Percentiles rank a stretch among this genome's conserved stretches.
Conservation (phyloP, 2,329 filamentous ascomycete species). For the Xylaria sp. region DNA sequence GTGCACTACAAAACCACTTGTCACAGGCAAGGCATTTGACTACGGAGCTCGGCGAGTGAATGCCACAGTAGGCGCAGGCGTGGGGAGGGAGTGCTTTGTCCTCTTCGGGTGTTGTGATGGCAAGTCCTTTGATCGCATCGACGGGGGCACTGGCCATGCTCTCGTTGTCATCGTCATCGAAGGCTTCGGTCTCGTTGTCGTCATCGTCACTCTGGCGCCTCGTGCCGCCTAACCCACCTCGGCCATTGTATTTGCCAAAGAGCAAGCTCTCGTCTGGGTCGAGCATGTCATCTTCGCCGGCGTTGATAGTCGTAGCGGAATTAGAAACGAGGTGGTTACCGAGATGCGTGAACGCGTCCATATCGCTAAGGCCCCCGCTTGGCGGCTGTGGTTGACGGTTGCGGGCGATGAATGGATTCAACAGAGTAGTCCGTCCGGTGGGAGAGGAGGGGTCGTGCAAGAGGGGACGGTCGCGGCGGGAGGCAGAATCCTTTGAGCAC, state of each 20-base stretch:
- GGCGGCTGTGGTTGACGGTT: constrained; percentile 30
- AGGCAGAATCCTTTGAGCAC: not conserved
- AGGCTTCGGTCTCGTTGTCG: constrained; percentile 83
- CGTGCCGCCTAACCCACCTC: constrained; percentile 53
- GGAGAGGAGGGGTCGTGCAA: no score
- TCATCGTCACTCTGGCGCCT: constrained; percentile 80
- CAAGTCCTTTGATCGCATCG: constrained; percentile 72
- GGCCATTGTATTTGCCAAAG: constrained; percentile 70
- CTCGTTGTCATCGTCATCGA: constrained; percentile 81
- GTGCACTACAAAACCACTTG: constrained; percentile 99
- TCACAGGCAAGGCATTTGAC: constrained; percentile 95
- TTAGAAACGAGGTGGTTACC: constrained; percentile 86
- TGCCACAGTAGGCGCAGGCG: constrained; percentile 97
- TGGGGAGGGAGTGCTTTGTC: constrained; percentile 91
- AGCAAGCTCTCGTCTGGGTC: constrained; percentile 83
- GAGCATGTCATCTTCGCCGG: constrained; percentile 75
- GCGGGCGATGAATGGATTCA: not conserved
- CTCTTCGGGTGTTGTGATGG: constrained; percentile 66
- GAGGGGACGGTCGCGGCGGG: no score
- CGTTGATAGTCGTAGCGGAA: constrained; percentile 85
- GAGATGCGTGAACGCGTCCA: constrained; percentile 83
- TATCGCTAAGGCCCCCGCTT: constrained; percentile 64
- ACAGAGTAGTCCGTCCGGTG: not conserved
- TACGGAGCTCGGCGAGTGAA: constrained; percentile 92
- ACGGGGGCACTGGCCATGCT: constrained; percentile 80